Percentiles rank a stretch among this genome's conserved stretches.
Evolutionary conservation across 2,329 filamentous ascomycete genomes (phyloP).

Genomic region (Coniochaeta sp.): DNA sequence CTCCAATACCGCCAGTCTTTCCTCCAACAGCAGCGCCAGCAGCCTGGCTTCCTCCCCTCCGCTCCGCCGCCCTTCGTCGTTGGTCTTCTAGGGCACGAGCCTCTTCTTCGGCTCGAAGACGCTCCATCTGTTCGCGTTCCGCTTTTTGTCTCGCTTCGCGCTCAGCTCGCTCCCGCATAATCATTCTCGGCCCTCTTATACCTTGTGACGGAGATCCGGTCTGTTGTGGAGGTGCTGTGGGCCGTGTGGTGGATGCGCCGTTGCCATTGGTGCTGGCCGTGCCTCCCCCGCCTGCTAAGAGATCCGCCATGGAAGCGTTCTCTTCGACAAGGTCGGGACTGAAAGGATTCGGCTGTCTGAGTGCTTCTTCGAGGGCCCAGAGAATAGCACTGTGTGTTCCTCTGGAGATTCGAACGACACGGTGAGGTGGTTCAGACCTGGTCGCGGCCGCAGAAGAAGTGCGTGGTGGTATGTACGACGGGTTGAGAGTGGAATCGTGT

Average conservation of each 20-base stretch:
- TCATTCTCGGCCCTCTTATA: constrained; percentile 78
- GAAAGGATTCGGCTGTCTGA: constrained; percentile 75
- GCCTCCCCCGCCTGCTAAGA: constrained; percentile 50
- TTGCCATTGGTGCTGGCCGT: constrained; percentile 49
- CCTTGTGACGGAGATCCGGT: constrained; percentile 49
- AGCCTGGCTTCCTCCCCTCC: constrained; percentile 42
- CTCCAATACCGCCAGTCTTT: constrained; percentile 28
- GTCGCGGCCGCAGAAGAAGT: constrained; percentile 22
- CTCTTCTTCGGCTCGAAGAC: constrained; percentile 51
- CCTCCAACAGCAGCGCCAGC: constrained; percentile 28
- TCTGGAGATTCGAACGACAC: constrained; percentile 62
- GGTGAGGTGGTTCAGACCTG: constrained; percentile 30
- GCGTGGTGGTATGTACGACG: constrained; percentile 19
- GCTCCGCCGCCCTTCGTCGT: constrained; percentile 47
- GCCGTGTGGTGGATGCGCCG: constrained; percentile 35
- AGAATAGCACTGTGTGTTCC: constrained; percentile 85
- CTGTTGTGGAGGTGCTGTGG: constrained; percentile 40
- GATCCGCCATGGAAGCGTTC: constrained; percentile 85
- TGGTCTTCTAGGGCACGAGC: constrained; percentile 46
- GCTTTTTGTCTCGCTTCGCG: constrained; percentile 65
- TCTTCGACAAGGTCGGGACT: constrained; percentile 81
- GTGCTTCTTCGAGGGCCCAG: constrained; percentile 83
- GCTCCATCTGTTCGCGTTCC: constrained; percentile 56
- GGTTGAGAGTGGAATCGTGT: constrained; percentile 24
- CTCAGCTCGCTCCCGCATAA: constrained; percentile 80